These are phyloP conservation scores for Amylostereum areolatum DNA, from an alignment of 1,284 basidiomycete genomes.

Conservation along the genomic window DNA sequence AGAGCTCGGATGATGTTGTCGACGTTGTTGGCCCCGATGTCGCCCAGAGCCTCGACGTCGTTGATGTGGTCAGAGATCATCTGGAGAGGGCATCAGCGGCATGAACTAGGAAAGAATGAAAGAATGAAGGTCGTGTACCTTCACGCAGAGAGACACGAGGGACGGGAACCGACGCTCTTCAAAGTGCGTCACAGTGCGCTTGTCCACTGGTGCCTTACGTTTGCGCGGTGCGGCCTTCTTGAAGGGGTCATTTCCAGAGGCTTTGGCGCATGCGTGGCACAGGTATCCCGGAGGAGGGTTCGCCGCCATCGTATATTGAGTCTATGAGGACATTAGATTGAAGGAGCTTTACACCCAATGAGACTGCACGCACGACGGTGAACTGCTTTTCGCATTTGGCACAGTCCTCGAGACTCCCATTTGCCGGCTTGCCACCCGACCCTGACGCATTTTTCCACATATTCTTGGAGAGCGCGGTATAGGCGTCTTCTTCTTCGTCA, in stretches of 20 bases:
- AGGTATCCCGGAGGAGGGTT: slow-evolving; percentile 68
- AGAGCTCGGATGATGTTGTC: slow-evolving; percentile 82
- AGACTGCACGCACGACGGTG: slow-evolving; percentile 73
- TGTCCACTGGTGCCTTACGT: slow-evolving; percentile 56
- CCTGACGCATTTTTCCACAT: slow-evolving; percentile 35
- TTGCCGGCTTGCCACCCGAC: slow-evolving; percentile 47
- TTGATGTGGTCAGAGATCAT: slow-evolving; percentile 84
- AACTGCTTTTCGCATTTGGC: slow-evolving; percentile 81
- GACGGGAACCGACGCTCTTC: slow-evolving; percentile 67
- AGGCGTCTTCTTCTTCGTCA: slow-evolving; percentile 42
- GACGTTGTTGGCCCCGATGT: slow-evolving; percentile 78
- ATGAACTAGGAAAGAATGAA: no score
- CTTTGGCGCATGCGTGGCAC: slow-evolving; percentile 76
- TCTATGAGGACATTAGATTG: slow-evolving; percentile 39
- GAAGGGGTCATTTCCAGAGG: slow-evolving; percentile 73
- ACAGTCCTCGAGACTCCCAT: slow-evolving; percentile 81
- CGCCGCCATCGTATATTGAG: slow-evolving; percentile 76
- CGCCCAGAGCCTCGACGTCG: slow-evolving; percentile 85
- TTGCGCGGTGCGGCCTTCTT: slow-evolving; percentile 65
- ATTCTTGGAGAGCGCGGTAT: slow-evolving; percentile 55
- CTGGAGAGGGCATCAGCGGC: no score
- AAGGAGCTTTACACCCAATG: background rate
- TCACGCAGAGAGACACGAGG: slow-evolving; percentile 75
- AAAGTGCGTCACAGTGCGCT: slow-evolving; percentile 58
- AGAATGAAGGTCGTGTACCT: no score